Conservation (phyloP, 2,329 filamentous ascomycete species). For the Stylonectria norvegica region DNA sequence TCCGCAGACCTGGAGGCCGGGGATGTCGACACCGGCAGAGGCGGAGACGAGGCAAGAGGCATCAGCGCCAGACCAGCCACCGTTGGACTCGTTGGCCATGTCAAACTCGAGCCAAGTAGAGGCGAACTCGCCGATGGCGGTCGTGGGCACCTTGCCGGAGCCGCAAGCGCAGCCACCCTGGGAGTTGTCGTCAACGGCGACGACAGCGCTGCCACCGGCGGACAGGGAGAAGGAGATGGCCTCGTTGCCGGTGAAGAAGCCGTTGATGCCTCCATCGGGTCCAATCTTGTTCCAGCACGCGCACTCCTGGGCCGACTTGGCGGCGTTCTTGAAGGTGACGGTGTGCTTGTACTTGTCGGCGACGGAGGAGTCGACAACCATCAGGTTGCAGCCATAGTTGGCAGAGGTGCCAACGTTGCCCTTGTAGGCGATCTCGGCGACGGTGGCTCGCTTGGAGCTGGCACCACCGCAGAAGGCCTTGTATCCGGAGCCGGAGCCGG, state of each 20-base stretch:
- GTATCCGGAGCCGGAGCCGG: slow-evolving; percentile 18
- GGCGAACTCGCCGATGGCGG: slow-evolving; percentile 39
- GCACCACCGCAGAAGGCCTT: slow-evolving; percentile 37
- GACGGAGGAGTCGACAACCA: slow-evolving; percentile 37
- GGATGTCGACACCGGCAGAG: slow-evolving; percentile 28
- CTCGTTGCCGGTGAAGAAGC: slow-evolving; percentile 45
- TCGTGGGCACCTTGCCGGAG: slow-evolving; percentile 32
- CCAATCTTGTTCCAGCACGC: slow-evolving; percentile 54
- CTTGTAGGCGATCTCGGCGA: slow-evolving; percentile 42
- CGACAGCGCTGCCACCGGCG: slow-evolving; percentile 34
- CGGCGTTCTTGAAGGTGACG: slow-evolving; percentile 39
- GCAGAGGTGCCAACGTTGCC: slow-evolving; percentile 44
- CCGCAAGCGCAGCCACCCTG: slow-evolving; percentile 49
- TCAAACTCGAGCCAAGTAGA: slow-evolving; percentile 51
- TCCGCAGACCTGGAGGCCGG: slow-evolving; percentile 38
- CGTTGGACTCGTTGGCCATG: slow-evolving; percentile 44
- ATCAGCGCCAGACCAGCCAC: slow-evolving; percentile 49
- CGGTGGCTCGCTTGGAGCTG: slow-evolving; percentile 44
- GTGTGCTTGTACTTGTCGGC: slow-evolving; percentile 44
- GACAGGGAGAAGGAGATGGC: slow-evolving; percentile 41
- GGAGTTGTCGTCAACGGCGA: slow-evolving; percentile 45
- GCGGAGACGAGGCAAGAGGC: slow-evolving; percentile 47
- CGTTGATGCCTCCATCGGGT: slow-evolving; percentile 40
- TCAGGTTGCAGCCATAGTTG: slow-evolving; percentile 53
- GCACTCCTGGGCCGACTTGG: slow-evolving; percentile 36